phyloP scores from a whole-genome alignment of 2,329 filamentous ascomycete species.

The Ceratocystiopsis brevicomis region DNA sequence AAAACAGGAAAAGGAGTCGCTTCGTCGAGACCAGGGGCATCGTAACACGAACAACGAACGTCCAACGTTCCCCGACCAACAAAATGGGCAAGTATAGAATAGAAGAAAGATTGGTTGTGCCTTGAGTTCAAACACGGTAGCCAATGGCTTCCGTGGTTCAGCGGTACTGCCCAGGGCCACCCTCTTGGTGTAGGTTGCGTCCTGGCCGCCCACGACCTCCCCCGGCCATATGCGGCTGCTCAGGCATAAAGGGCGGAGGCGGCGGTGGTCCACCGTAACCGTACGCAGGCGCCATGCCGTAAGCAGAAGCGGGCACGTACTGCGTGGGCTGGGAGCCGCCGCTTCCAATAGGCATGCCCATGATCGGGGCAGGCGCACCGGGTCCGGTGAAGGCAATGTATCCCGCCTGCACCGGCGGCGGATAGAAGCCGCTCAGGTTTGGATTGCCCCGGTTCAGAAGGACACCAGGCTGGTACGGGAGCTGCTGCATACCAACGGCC shows the following conservation, averaged over 20 bases:
- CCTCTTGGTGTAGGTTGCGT: slow-evolving; percentile 11
- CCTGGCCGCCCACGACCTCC: slow-evolving; percentile 35
- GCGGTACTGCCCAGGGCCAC: slow-evolving; percentile 8
- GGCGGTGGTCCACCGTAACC: slow-evolving; percentile 25
- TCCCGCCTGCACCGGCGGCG: slow-evolving; percentile 33
- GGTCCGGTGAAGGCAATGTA: slow-evolving; percentile 31
- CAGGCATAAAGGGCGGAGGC: slow-evolving; percentile 33
- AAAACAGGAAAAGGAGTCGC: slow-evolving; percentile 2
- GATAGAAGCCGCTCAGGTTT: slow-evolving; percentile 39
- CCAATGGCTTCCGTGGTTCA: neutral
- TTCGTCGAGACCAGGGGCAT: too few relatives aligned
- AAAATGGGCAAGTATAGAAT: neutral
- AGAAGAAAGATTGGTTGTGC: neutral
- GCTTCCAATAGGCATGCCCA: slow-evolving; percentile 29
- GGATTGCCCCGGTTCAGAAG: slow-evolving; percentile 33
- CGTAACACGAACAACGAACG: neutral
- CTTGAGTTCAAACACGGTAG: neutral
- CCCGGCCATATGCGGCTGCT: slow-evolving; percentile 18
- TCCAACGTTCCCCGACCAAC: too few relatives aligned
- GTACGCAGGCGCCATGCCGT: slow-evolving; percentile 24
- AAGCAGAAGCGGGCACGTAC: slow-evolving; percentile 21
- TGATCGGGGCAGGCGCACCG: slow-evolving; percentile 18
- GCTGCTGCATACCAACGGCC: slow-evolving; percentile 18
- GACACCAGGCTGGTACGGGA: slow-evolving; percentile 37
- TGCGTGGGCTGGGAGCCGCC: slow-evolving; percentile 24